phyloP scores from a whole-genome alignment of 164 flowering plant species.

The Magnolia sinica region DNA sequence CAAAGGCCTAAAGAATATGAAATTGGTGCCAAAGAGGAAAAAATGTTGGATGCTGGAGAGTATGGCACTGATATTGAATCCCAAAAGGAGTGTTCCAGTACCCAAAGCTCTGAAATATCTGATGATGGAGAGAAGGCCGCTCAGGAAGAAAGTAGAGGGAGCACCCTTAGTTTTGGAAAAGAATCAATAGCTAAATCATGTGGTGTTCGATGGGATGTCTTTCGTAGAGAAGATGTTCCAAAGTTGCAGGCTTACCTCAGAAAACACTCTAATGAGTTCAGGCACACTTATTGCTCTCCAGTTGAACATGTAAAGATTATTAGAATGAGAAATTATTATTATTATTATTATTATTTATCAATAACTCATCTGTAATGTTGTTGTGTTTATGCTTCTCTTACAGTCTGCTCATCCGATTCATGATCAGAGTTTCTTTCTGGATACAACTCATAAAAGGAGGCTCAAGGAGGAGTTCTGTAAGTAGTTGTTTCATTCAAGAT shows the following conservation, averaged over 20 bases:
- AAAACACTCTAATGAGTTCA: conserved; percentile 50
- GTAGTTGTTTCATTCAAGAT: conserved; percentile 2
- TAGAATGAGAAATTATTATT: neutral
- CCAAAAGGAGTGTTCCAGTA: conserved; percentile 17
- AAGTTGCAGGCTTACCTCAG: conserved; percentile 59
- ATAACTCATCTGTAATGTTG: neutral
- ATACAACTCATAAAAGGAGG: conserved; percentile 36
- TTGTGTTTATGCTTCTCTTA: conserved; percentile 7
- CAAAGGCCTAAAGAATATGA: conserved; percentile 12
- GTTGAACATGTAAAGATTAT: conserved; percentile 34
- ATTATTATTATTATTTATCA: neutral
- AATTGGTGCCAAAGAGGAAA: conserved; percentile 15
- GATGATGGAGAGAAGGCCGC: conserved; percentile 18
- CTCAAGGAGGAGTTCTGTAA: conserved; percentile 49
- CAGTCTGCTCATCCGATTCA: conserved; percentile 51
- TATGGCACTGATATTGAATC: conserved; percentile 31
- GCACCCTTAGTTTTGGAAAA: conserved; percentile 12
- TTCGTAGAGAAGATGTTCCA: conserved; percentile 76
- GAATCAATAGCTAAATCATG: conserved; percentile 22
- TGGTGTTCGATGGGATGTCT: conserved; percentile 81
- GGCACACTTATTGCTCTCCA: conserved; percentile 27
- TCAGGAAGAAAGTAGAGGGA: conserved; percentile 17
- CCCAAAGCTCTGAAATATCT: conserved; percentile 28
- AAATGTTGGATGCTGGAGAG: conserved; percentile 18
- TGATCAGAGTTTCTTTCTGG: conserved; percentile 44